Evolutionary conservation across 2,329 filamentous ascomycete genomes (phyloP).

Genomic region (Xylaria sp.): DNA sequence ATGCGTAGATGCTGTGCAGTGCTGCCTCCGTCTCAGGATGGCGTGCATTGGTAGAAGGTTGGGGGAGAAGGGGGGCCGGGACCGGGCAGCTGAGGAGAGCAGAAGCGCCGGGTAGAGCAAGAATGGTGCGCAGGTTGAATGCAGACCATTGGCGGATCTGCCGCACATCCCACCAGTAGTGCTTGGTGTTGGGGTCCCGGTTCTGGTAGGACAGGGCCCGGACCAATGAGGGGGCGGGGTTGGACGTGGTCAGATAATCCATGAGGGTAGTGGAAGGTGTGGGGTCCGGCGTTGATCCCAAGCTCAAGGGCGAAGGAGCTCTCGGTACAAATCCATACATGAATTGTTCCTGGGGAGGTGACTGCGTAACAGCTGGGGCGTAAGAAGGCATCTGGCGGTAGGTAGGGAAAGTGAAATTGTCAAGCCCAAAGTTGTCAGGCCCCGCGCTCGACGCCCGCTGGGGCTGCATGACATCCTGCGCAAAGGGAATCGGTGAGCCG

Average conservation of each 20-base stretch:
- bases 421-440: constrained; percentile 69
- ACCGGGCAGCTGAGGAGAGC: constrained; percentile 75
- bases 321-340: constrained; percentile 55
- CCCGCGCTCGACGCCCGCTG: constrained; percentile 71
- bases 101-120: constrained; percentile 73
- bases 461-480: constrained; percentile 51
- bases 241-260: constrained; percentile 77
- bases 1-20: constrained; percentile 75
- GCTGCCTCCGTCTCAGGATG: constrained; percentile 79
- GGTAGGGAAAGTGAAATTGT: constrained; percentile 80
- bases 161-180: constrained; percentile 97
- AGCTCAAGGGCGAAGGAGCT: constrained; percentile 47
- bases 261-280: constrained; percentile 71
- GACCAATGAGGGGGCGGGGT: constrained; percentile 82
- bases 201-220: constrained; percentile 74
- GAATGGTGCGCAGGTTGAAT: constrained; percentile 76
- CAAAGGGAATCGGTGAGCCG: constrained; percentile 68
- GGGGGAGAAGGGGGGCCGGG: constrained; percentile 64
- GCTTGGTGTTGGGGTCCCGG: constrained; percentile 71
- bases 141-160: constrained; percentile 83
- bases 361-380: constrained; percentile 44
- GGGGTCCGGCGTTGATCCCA: constrained; percentile 50
- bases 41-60: constrained; percentile 61
- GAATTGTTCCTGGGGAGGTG: constrained; percentile 50
- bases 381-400: constrained; percentile 76